Conservation (phyloP, 495 filamentous ascomycete genomes). For the Lepraria neglecta region DNA sequence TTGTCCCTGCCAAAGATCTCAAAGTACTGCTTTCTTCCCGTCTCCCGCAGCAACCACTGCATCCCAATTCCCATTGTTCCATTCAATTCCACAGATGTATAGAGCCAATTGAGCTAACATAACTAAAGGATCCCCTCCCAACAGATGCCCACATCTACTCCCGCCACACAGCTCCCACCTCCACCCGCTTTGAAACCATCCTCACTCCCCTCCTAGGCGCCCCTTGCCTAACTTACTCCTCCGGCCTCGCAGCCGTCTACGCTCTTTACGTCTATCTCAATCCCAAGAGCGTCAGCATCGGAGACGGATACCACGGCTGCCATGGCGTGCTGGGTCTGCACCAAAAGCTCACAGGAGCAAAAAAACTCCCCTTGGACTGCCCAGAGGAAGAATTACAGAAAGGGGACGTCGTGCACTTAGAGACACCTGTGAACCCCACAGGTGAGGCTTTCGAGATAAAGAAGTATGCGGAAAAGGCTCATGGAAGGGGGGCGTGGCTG, state of each 20-base stretch:
- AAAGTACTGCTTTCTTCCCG: constrained; percentile 15
- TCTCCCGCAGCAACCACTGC: background rate
- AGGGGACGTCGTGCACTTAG: constrained; percentile 85
- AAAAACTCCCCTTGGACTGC: constrained; percentile 59
- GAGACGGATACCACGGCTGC: constrained; percentile 85
- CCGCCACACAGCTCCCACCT: constrained; percentile 64
- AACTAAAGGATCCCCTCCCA: constrained; percentile 11
- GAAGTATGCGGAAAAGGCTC: constrained; percentile 63
- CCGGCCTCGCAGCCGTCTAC: constrained; percentile 82
- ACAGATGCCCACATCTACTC: constrained; percentile 62
- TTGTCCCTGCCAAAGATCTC: constrained; percentile 44
- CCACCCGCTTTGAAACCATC: constrained; percentile 75
- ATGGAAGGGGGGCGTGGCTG: constrained; percentile 63
- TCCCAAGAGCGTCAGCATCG: constrained; percentile 70
- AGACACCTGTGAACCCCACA: constrained; percentile 86
- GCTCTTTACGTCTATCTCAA: constrained; percentile 70
- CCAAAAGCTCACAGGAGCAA: constrained; percentile 60
- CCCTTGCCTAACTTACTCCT: constrained; percentile 66
- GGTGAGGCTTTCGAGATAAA: constrained; percentile 70
- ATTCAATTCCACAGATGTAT: constrained; percentile 2
- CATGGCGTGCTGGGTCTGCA: constrained; percentile 74
- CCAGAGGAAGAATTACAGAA: constrained; percentile 47
- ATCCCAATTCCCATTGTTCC: constrained; percentile 11
- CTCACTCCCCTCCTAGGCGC: constrained; percentile 66
- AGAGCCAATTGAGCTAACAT: background rate